Conservation (phyloP, 192 early-diverging fungal species). For the Coemansia reversa region DNA sequence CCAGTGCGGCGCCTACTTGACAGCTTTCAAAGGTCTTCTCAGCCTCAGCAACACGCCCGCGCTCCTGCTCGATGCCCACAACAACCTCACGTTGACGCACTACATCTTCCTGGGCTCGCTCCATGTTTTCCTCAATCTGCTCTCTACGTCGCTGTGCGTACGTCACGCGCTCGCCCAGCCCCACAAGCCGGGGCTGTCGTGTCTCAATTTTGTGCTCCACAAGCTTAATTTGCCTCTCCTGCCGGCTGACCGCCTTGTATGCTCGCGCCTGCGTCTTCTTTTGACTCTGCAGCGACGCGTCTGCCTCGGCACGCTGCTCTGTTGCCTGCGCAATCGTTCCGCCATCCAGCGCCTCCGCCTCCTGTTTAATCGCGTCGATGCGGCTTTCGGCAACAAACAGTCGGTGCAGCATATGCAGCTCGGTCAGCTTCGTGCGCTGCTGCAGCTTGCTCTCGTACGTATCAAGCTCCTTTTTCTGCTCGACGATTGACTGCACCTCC, state of each 20-base stretch:
- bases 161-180: slow-evolving; percentile 70
- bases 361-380: slow-evolving; percentile 58
- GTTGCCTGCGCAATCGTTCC: slow-evolving; percentile 35
- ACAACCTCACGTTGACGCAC: slow-evolving; percentile 58
- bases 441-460: slow-evolving; percentile 72
- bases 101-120: slow-evolving; percentile 54
- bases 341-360: slow-evolving; percentile 60
- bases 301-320: slow-evolving; percentile 56
- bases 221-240: slow-evolving; percentile 74
- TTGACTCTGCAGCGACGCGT: slow-evolving; percentile 63
- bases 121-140: slow-evolving; percentile 61
- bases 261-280: slow-evolving; percentile 68
- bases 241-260: slow-evolving; percentile 67
- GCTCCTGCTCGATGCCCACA: slow-evolving; percentile 56
- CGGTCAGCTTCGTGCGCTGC: slow-evolving; percentile 60
- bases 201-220: slow-evolving; percentile 73
- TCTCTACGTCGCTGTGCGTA: slow-evolving; percentile 69
- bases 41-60: slow-evolving; percentile 56
- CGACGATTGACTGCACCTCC: slow-evolving; percentile 90
- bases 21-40: slow-evolving; percentile 57
- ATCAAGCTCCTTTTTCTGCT: slow-evolving; percentile 91
- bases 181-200: slow-evolving; percentile 39
- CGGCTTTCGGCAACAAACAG: slow-evolving; percentile 84
- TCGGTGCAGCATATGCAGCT: slow-evolving; percentile 82
- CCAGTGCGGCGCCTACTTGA: slow-evolving; percentile 32